These are phyloP conservation scores for Heritiera littoralis DNA, from an alignment of 345 rosid species.

Conservation along the genomic window DNA sequence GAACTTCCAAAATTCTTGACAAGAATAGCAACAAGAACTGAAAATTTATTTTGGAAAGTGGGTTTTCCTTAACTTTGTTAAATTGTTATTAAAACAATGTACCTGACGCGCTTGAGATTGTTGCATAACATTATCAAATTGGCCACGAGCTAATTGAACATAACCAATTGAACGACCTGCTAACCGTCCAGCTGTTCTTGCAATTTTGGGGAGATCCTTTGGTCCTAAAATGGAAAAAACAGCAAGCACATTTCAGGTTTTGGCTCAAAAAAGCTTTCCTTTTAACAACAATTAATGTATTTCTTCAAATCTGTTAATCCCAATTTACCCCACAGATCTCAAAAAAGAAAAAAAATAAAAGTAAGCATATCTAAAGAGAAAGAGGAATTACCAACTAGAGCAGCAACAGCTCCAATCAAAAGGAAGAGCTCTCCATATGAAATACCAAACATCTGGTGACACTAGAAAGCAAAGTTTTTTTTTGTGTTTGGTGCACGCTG, in stretches of 20 bases:
- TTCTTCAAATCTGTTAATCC: neutral
- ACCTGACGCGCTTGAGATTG: constrained; percentile 96
- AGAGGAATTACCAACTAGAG: constrained; percentile 54
- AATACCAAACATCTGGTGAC: constrained; percentile 52
- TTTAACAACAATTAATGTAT: neutral
- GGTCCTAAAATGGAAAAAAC: constrained; percentile 50
- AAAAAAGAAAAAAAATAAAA: neutral
- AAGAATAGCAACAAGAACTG: neutral
- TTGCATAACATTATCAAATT: constrained; percentile 73
- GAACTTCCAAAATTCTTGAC: neutral
- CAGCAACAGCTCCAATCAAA: constrained; percentile 62
- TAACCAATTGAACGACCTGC: constrained; percentile 81
- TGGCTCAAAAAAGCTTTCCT: neutral
- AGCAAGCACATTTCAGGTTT: constrained; percentile 15
- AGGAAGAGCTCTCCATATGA: constrained; percentile 72
- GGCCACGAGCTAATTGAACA: constrained; percentile 88
- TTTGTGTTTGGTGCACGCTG: neutral
- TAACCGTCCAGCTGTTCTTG: constrained; percentile 76
- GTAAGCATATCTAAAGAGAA: neutral
- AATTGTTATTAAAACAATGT: neutral
- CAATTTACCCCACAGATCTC: neutral
- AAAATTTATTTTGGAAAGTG: neutral
- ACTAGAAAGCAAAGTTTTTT: neutral
- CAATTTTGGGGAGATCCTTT: constrained; percentile 75
- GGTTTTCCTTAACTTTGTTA: neutral